These are phyloP conservation scores for Paramecium biaurelia DNA, from an alignment of 73 alveolate species.

Conservation along the genomic window DNA sequence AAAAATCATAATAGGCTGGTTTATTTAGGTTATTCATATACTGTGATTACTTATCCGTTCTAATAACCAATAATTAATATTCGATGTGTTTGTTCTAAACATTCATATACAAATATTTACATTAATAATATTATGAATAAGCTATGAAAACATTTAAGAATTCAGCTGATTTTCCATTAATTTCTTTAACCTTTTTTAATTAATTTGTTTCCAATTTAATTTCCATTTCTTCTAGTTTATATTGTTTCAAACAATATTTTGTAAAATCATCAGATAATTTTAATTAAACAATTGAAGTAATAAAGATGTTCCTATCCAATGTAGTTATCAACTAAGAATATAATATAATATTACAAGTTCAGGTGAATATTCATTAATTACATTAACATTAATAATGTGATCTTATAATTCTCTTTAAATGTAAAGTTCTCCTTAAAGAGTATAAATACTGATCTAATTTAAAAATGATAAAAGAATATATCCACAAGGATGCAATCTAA, in stretches of 20 bases:
- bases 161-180: background rate
- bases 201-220: background rate
- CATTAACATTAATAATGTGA: background rate
- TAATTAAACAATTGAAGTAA: background rate
- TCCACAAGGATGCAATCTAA: background rate
- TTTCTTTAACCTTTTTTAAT: conserved; percentile 1
- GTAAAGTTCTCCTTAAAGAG: background rate
- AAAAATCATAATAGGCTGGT: background rate
- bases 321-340: background rate
- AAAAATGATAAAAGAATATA: background rate
- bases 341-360: background rate
- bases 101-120: background rate
- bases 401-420: background rate
- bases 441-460: background rate
- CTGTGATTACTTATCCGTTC: background rate
- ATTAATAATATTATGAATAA: background rate
- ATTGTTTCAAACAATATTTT: background rate
- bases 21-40: background rate
- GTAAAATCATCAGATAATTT: background rate
- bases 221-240: conserved; percentile 24
- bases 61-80: background rate
- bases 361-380: background rate
- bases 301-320: background rate
- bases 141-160: background rate
- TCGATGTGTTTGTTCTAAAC: background rate